A percentile compares a stretch with the other conserved stretches of the same genome.
Conservation (phyloP, 1,139 yeast species). For the Pichia sp. region DNA sequence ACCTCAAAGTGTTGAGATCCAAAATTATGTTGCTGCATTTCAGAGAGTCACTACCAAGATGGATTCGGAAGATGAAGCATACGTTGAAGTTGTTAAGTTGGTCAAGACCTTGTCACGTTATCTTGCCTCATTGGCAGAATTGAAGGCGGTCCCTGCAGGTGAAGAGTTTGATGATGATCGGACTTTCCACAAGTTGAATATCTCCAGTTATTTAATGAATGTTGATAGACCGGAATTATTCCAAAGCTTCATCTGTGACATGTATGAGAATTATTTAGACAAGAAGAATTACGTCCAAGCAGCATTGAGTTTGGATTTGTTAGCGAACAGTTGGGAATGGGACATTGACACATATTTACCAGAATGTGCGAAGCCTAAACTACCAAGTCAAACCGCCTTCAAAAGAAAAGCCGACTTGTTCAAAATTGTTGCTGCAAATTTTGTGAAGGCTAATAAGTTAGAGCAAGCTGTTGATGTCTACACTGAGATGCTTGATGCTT, state of each 20-base stretch:
- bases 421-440: constrained; percentile 66
- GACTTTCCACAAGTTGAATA: constrained; percentile 70
- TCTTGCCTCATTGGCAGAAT: constrained; percentile 58
- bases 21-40: constrained; percentile 44
- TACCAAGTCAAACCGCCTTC: constrained; percentile 75
- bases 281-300: constrained; percentile 73
- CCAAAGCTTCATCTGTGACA: constrained; percentile 67
- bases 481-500: constrained; percentile 70
- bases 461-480: constrained; percentile 75
- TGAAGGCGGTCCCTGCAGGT: constrained; percentile 70
- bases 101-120: constrained; percentile 57
- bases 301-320: constrained; percentile 69
- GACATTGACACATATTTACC: constrained; percentile 52
- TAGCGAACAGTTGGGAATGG: constrained; percentile 79
- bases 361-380: constrained; percentile 54
- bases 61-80: constrained; percentile 65
- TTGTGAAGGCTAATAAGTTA: constrained; percentile 62
- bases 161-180: constrained; percentile 85
- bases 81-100: constrained; percentile 42
- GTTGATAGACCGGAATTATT: constrained; percentile 77
- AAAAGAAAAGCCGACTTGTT: constrained; percentile 72
- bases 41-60: constrained; percentile 38
- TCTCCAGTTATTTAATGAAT: constrained; percentile 69
- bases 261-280: constrained; percentile 58
- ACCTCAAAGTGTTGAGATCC: constrained; percentile 52